A percentile compares a stretch with the other conserved stretches of the same genome.
Evolutionary conservation across 2,329 filamentous ascomycete genomes (phyloP).

Genomic region (Xylariales sp.): DNA sequence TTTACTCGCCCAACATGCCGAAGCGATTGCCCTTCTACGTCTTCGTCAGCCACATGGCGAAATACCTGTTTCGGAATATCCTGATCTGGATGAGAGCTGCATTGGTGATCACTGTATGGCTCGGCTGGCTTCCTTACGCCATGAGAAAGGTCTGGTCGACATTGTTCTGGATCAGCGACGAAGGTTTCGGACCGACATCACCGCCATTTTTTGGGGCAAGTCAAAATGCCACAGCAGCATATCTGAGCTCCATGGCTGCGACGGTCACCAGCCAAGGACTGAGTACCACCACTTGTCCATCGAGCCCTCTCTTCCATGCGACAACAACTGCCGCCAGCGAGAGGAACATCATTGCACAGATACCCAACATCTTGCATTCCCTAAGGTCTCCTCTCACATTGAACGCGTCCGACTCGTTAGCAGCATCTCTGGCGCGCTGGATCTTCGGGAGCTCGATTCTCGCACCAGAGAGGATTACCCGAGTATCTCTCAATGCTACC

Average conservation of each 20-base stretch:
- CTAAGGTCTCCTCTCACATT: neutral
- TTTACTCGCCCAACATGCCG: constrained; percentile 94
- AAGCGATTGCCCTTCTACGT: constrained; percentile 72
- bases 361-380: constrained; percentile 16
- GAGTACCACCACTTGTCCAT: constrained; percentile 29
- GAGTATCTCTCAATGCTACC: constrained; percentile 10
- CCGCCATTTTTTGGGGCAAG: neutral
- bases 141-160: constrained; percentile 92
- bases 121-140: constrained; percentile 80
- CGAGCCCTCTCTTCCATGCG: constrained; percentile 33
- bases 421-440: constrained; percentile 3
- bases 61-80: constrained; percentile 67
- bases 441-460: constrained; percentile 4
- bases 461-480: neutral
- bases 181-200: constrained; percentile 43
- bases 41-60: constrained; percentile 72
- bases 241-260: constrained; percentile 18
- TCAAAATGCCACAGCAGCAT: constrained; percentile 18
- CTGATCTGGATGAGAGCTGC: constrained; percentile 73
- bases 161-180: constrained; percentile 92
- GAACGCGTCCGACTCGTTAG: constrained; percentile 4
- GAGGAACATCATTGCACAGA: constrained; percentile 30
- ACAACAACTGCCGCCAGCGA: constrained; percentile 34
- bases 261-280: constrained; percentile 16
- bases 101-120: constrained; percentile 82